Percentiles rank a stretch among this genome's conserved stretches.
phyloP scores from a whole-genome alignment of 495 filamentous ascomycete genomes.

The Annulohypoxylon stygium region DNA sequence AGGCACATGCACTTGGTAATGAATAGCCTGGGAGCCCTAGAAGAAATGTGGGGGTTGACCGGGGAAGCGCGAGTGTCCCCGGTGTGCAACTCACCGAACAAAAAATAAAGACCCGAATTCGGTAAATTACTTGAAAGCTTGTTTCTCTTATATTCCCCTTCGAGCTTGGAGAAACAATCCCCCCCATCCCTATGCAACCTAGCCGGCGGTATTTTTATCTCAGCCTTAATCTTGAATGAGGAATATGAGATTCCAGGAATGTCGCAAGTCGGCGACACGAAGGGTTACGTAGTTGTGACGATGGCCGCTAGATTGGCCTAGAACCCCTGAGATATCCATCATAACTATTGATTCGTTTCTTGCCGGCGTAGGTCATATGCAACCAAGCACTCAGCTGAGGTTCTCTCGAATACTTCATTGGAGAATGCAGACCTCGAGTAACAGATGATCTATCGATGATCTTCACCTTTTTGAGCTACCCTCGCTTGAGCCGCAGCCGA shows the following conservation, averaged over 20 bases:
- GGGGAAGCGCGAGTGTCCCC: slow-evolving; percentile 16
- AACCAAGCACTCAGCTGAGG: slow-evolving; percentile 38
- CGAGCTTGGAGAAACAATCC: not conserved
- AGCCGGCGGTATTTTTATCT: slow-evolving; percentile 2
- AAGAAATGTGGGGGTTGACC: slow-evolving; percentile 28
- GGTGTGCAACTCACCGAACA: slow-evolving; percentile 28
- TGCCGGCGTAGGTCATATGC: slow-evolving; percentile 31
- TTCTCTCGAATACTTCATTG: slow-evolving; percentile 33
- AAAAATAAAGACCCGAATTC: slow-evolving; percentile 11
- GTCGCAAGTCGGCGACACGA: slow-evolving; percentile 17
- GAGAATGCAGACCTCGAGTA: slow-evolving; percentile 34
- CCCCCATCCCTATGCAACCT: slow-evolving; percentile 1
- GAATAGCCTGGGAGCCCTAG: slow-evolving; percentile 4
- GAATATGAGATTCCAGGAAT: not conserved
- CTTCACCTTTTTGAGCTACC: slow-evolving; percentile 39
- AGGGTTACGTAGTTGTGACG: slow-evolving; percentile 34
- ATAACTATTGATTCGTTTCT: slow-evolving; percentile 29
- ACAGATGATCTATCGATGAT: slow-evolving; percentile 45
- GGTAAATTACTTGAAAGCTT: slow-evolving; percentile 3
- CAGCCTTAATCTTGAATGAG: not conserved
- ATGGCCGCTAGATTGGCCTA: slow-evolving; percentile 35
- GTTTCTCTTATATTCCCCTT: slow-evolving; percentile 1
- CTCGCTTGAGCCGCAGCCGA: slow-evolving; percentile 47
- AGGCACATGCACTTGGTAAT: slow-evolving; percentile 39
- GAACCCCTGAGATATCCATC: slow-evolving; percentile 30